These are phyloP conservation scores for Beta corolliflora DNA, from an alignment of 179 eudicot species.

Conservation along the genomic window DNA sequence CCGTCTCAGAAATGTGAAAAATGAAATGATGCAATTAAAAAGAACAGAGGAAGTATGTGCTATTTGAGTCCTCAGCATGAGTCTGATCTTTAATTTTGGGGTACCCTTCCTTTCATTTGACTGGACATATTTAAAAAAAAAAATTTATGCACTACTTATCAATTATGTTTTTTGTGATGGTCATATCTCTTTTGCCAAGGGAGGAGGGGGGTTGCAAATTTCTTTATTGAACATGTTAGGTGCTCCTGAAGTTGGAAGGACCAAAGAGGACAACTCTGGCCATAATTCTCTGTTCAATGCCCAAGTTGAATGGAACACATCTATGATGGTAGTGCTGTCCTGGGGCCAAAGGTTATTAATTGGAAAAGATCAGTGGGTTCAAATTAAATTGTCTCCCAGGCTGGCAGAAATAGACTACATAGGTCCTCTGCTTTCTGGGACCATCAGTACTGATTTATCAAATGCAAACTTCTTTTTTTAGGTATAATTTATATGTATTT, in stretches of 20 bases:
- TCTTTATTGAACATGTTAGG: background rate
- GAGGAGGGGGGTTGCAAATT: background rate
- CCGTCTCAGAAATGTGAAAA: too few species aligned
- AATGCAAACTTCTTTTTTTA: background rate
- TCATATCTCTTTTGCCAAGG: slow-evolving; percentile 27
- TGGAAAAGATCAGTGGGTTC: slow-evolving; percentile 21
- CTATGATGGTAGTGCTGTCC: slow-evolving; percentile 28
- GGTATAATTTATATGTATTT: background rate
- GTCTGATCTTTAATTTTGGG: background rate
- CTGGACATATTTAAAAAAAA: slow-evolving; percentile 18
- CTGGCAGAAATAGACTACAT: slow-evolving; percentile 29
- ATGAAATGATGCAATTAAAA: too few species aligned
- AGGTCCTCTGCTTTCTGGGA: slow-evolving; percentile 27
- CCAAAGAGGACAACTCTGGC: slow-evolving; percentile 18
- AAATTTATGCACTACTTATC: slow-evolving; percentile 10
- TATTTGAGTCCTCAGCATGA: background rate
- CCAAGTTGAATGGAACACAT: slow-evolving; percentile 26
- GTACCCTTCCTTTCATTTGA: slow-evolving; percentile 15
- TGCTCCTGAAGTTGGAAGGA: slow-evolving; percentile 25
- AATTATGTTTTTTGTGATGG: slow-evolving; percentile 24
- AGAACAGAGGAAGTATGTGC: too few species aligned
- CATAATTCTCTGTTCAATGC: slow-evolving; percentile 16
- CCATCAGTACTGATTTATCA: slow-evolving; percentile 23
- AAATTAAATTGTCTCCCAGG: slow-evolving; percentile 26
- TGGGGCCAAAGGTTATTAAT: slow-evolving; percentile 24